Evolutionary conservation across 2,329 filamentous ascomycete species (phyloP), one percentile per base, ranked within the genome.

Genomic region (Penicillium sp.): DNA sequence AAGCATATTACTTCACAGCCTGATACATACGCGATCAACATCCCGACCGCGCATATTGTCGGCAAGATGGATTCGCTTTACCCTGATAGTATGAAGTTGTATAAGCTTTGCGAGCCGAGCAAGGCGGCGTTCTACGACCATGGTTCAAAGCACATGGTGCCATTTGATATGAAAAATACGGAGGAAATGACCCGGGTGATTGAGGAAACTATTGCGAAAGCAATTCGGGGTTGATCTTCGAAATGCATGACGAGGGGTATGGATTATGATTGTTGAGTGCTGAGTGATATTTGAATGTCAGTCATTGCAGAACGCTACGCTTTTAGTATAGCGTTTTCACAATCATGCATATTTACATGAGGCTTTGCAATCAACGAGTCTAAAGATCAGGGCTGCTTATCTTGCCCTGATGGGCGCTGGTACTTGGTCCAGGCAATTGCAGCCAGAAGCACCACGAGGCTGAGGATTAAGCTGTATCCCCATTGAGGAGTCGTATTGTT

Each of bases 1-100:
- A 51, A 57, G 49, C 36, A 52, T 21, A 34, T 67, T 8, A 26
- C 18, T 33, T 50, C 43, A 33, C 26, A 39, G 49, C 53, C 33
- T 45, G 56, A 51, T 45, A 54, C 47, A n/a, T 64, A 60, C 36
- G 52, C 56, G 10, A 59, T 70, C 31, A 49, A 36, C n/a, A 73
- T 75, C 24, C 71, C 70, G 3, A 74, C 73, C 15, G 66, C 70
- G 12, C 68, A 75, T 65, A 65, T 75, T 8, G 70, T 72, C 16
- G 73, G 73, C 0, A 65, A 59, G 43, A 61, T 67, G 57, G 73
- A 75, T 64, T 51, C 62, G 10, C 45, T 72, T 31, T 70, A 66
- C 46, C 42, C 61, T 2, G 52, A 65, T 23, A 56, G 67, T 6
- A 52, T 72, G 58, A 61, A 62, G 43, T 51, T 75, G 44, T 66